A percentile compares a stretch with the other conserved stretches of the same genome.
Conservation (phyloP, 495 filamentous ascomycete genomes). For the Rhizodiscina lignyota region DNA sequence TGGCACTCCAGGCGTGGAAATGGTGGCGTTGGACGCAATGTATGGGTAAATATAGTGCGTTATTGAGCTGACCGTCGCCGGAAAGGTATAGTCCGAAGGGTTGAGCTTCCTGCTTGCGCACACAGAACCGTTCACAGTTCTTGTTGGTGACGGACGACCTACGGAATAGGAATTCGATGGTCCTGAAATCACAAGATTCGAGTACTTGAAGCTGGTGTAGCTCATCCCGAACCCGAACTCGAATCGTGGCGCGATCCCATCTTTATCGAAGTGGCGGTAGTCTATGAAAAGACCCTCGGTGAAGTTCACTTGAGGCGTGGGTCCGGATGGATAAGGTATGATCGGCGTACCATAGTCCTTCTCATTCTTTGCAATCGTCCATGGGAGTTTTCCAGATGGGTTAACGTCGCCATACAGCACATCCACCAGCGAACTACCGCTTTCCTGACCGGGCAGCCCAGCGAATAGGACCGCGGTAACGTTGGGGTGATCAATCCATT, state of each 20-base stretch:
- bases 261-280: conserved; percentile 33
- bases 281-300: conserved; percentile 34
- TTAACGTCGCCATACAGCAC: conserved; percentile 13
- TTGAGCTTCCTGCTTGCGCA: no score
- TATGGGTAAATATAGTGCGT: no score
- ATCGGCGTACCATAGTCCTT: conserved; percentile 12
- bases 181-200: not conserved
- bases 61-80: no score
- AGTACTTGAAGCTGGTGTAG: conserved; percentile 3
- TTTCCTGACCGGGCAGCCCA: conserved; percentile 15
- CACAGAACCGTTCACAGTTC: no score
- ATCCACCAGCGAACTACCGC: conserved; percentile 14
- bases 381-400: conserved; percentile 16
- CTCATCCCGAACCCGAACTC: conserved; percentile 30
- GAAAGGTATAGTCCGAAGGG: no score
- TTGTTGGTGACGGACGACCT: no score
- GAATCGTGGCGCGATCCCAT: conserved; percentile 26
- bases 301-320: conserved; percentile 24
- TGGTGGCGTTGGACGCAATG: no score
- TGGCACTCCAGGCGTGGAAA: no score
- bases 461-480: conserved; percentile 16
- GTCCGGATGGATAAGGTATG: not conserved
- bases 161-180: no score
- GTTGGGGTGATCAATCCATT: conserved; percentile 10
- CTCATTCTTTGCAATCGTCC: conserved; percentile 14